These are phyloP conservation scores for Rhizophora apiculata DNA, from an alignment of 345 rosid species.

Conservation along the genomic window DNA sequence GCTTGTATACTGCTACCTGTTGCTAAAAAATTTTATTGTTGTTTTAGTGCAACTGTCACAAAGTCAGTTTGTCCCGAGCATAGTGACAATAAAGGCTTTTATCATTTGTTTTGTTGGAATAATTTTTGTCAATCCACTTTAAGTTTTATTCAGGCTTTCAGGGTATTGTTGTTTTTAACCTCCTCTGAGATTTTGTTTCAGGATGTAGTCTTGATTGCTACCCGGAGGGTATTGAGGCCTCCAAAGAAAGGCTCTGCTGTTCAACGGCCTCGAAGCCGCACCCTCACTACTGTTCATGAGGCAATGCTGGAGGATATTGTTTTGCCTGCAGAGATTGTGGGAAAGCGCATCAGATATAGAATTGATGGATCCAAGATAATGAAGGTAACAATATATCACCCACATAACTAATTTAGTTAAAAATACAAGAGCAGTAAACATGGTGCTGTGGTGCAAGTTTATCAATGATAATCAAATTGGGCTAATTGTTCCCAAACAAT, in stretches of 20 bases:
- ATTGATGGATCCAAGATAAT: slow-evolving; percentile 80
- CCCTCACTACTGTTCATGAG: slow-evolving; percentile 75
- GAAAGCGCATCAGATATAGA: slow-evolving; percentile 69
- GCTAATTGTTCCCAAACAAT: too few species aligned
- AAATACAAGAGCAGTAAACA: neutral
- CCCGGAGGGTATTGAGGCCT: slow-evolving; percentile 74
- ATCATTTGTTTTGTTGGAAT: too few species aligned
- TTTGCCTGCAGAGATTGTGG: slow-evolving; percentile 91
- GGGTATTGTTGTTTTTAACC: slow-evolving; percentile 6
- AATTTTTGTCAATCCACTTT: too few species aligned
- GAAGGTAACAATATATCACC: slow-evolving; percentile 40
- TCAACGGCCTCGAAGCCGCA: slow-evolving; percentile 86
- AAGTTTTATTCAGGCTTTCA: too few species aligned
- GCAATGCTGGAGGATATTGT: slow-evolving; percentile 87
- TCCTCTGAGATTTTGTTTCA: slow-evolving; percentile 12
- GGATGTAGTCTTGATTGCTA: slow-evolving; percentile 79
- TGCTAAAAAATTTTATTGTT: too few species aligned
- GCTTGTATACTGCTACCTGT: too few species aligned
- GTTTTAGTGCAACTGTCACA: too few species aligned
- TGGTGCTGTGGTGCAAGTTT: neutral
- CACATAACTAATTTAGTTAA: neutral
- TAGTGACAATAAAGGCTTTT: too few species aligned
- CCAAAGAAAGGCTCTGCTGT: slow-evolving; percentile 94
- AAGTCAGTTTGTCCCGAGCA: too few species aligned
- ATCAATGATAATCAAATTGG: neutral